A percentile compares a stretch with the other conserved stretches of the same genome.
Evolutionary conservation across 805 yeast species (phyloP).

Genomic region (Lipomyces spencermartinsiae): DNA sequence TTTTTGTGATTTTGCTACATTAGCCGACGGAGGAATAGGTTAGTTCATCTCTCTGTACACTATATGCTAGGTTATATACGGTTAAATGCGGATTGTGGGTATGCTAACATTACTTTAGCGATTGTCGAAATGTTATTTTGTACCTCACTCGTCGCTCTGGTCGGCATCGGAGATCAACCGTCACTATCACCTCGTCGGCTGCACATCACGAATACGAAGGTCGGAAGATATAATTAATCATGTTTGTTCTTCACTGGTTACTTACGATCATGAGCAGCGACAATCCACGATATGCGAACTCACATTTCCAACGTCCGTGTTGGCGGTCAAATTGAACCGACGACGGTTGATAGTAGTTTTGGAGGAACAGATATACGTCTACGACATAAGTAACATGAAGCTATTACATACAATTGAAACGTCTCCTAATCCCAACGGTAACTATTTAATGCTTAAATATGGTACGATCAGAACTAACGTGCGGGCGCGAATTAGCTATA

Average conservation of each 20-base stretch:
- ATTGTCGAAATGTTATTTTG: conserved; percentile 89
- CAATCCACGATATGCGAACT: conserved; percentile 81
- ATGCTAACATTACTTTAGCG: conserved; percentile 23
- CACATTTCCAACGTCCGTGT: conserved; percentile 78
- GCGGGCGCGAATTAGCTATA: conserved; percentile 42
- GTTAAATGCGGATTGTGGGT: not conserved
- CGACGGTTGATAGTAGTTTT: conserved; percentile 79
- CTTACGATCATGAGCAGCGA: conserved; percentile 48
- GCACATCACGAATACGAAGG: conserved; percentile 80
- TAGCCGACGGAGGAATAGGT: conserved; percentile 51
- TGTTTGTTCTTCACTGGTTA: not conserved
- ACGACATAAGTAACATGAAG: conserved; percentile 90
- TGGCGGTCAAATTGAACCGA: conserved; percentile 78
- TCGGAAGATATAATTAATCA: conserved; percentile 11
- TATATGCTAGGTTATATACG: not conserved
- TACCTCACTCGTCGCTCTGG: conserved; percentile 84
- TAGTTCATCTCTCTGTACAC: not conserved
- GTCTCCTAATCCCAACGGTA: conserved; percentile 51
- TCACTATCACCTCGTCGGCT: conserved; percentile 73
- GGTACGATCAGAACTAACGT: not conserved
- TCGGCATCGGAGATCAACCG: conserved; percentile 76
- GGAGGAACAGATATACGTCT: conserved; percentile 80
- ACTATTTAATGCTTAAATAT: conserved; percentile 11
- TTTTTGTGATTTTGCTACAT: conserved; percentile 8
- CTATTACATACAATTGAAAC: conserved; percentile 74